Conservation (phyloP, 192 early-diverging fungal species). For the Phycomyces blakesleeanus region DNA sequence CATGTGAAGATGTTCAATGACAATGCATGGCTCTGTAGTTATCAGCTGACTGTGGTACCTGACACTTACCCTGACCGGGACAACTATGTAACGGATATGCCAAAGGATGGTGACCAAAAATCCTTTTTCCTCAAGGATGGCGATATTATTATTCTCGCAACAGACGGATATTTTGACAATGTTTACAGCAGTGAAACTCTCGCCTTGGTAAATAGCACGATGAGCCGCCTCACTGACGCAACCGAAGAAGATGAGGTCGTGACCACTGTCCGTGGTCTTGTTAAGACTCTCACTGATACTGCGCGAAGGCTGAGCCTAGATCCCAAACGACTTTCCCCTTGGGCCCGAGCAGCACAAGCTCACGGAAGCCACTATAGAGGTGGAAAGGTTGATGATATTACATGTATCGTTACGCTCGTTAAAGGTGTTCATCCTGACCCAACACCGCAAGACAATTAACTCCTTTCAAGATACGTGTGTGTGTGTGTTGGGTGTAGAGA, state of each 20-base stretch:
- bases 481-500: no score
- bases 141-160: slow-evolving; percentile 56
- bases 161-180: slow-evolving; percentile 63
- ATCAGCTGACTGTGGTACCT: slow-evolving; percentile 54
- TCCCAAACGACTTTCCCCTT: slow-evolving; percentile 47
- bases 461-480: no score
- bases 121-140: slow-evolving; percentile 50
- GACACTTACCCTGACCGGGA: slow-evolving; percentile 49
- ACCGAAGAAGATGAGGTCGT: slow-evolving; percentile 31
- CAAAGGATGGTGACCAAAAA: slow-evolving; percentile 51
- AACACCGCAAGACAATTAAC: neutral
- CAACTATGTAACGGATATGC: slow-evolving; percentile 47
- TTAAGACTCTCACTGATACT: slow-evolving; percentile 48
- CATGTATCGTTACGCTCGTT: slow-evolving; percentile 52
- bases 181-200: slow-evolving; percentile 53
- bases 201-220: slow-evolving; percentile 43
- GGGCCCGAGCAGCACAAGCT: slow-evolving; percentile 44
- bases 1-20: neutral
- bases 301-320: slow-evolving; percentile 48
- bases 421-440: neutral
- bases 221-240: slow-evolving; percentile 5
- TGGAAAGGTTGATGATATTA: slow-evolving; percentile 61
- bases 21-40: slow-evolving; percentile 26
- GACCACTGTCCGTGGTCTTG: slow-evolving; percentile 40
- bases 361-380: slow-evolving; percentile 42